Evolutionary conservation across 169 alveolate genomes (phyloP).

Genomic region (Babesia divergens): DNA sequence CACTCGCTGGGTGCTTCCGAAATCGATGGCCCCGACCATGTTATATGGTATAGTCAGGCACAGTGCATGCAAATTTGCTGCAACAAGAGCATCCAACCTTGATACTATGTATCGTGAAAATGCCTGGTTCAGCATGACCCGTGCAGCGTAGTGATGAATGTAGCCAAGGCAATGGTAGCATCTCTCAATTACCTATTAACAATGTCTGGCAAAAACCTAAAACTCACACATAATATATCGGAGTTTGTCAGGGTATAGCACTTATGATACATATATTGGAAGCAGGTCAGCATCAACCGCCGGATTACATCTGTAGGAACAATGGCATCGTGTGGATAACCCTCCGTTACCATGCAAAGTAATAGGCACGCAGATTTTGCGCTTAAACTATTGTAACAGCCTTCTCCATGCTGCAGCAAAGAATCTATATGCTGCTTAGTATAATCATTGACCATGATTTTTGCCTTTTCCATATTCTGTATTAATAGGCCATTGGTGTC

Average conservation of each 20-base stretch:
- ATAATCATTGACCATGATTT: no score
- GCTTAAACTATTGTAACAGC: not conserved
- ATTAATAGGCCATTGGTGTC: not conserved
- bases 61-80: slow-evolving; percentile 12
- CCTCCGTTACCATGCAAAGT: not conserved
- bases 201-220: not conserved
- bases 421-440: no score
- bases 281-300: not conserved
- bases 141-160: slow-evolving; percentile 22
- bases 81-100: not conserved
- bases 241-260: not conserved
- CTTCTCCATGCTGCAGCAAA: no score
- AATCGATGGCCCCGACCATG: not conserved
- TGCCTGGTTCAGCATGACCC: slow-evolving; percentile 24
- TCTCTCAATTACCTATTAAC: not conserved
- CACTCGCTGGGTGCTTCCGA: not conserved
- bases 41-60: slow-evolving; percentile 17
- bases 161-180: slow-evolving; percentile 8
- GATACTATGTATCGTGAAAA: not conserved
- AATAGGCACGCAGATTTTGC: not conserved
- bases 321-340: not conserved
- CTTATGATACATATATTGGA: not conserved
- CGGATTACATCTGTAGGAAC: not conserved
- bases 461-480: no score
- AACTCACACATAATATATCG: slow-evolving; percentile 6